Evolutionary conservation across 148 eudicot genomes (phyloP).

Genomic region (Chenopodium quinoa): DNA sequence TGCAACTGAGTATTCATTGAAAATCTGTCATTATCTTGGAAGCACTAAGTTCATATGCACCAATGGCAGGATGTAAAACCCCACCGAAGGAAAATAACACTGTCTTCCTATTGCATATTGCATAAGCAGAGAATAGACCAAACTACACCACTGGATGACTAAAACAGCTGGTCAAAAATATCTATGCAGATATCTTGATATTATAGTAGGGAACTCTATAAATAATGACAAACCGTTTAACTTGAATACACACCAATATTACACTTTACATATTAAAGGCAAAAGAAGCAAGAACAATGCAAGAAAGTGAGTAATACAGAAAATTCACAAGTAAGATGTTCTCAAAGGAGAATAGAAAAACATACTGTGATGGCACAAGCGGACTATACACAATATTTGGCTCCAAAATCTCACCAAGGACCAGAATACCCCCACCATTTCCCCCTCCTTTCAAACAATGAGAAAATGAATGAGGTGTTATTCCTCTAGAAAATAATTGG

Average conservation of each 20-base stretch:
- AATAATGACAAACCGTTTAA: not conserved
- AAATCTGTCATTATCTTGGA: not conserved
- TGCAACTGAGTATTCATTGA: not conserved
- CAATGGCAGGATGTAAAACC: not conserved
- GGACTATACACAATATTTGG: conserved; percentile 94
- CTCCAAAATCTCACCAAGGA: conserved; percentile 98
- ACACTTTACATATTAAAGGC: not conserved
- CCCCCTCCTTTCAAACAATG: conserved; percentile 97
- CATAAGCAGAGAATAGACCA: not conserved
- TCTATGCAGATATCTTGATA: conserved; percentile 1
- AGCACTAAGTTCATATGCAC: not conserved
- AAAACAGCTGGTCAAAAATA: not conserved
- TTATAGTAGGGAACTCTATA: not conserved
- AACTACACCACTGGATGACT: not conserved
- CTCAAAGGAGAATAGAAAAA: conserved; percentile 26
- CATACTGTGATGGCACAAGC: conserved; percentile 97
- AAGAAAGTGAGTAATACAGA: not conserved
- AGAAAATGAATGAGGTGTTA: conserved; percentile 91
- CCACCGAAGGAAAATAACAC: not conserved
- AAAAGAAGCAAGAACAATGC: not conserved
- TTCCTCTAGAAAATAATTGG: conserved; percentile 73
- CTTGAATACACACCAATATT: not conserved
- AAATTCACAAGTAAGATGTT: not conserved
- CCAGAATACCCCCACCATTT: conserved; percentile 90
- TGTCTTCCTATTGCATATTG: not conserved